Evolutionary conservation across 768 basidiomycete species (phyloP).

Genomic region (Lactifluus echinatus): DNA sequence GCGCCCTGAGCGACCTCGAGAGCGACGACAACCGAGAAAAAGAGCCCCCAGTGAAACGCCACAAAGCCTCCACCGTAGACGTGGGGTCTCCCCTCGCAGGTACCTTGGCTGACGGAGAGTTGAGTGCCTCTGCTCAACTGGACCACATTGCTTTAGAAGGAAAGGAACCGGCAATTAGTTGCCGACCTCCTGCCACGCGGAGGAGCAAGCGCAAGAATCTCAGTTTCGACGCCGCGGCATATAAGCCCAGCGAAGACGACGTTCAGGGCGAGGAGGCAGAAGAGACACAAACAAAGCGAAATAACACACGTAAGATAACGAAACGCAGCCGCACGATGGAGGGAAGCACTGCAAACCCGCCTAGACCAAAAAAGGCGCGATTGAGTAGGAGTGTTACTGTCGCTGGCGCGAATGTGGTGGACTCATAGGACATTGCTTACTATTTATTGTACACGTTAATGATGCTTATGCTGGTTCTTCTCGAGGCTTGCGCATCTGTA

Average conservation of each 20-base stretch:
- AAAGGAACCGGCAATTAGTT: not conserved
- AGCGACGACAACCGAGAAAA: not conserved
- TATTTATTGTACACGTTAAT: too few relatives aligned
- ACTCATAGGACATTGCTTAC: not conserved
- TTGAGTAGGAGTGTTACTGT: constrained; percentile 13
- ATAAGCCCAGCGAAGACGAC: constrained; percentile 17
- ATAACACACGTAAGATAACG: constrained; percentile 1
- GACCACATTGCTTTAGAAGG: not conserved
- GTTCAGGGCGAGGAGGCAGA: constrained; percentile 6
- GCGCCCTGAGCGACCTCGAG: constrained; percentile 8
- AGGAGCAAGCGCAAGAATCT: constrained; percentile 19
- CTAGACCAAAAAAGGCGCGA: constrained; percentile 16
- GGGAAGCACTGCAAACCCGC: not conserved
- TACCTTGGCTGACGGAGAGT: not conserved
- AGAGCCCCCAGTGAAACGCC: constrained; percentile 4
- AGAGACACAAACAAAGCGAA: constrained; percentile 4
- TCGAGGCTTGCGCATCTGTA: not conserved
- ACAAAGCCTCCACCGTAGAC: not conserved
- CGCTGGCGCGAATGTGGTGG: constrained; percentile 4
- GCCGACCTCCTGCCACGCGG: not conserved
- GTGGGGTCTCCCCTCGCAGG: not conserved
- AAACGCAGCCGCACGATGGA: constrained; percentile 20
- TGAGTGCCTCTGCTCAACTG: not conserved
- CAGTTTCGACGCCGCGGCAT: constrained; percentile 16
- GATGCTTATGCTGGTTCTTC: not conserved